Evolutionary conservation across 805 yeast species (phyloP).

Genomic region (Schwanniomyces vanrijiae): DNA sequence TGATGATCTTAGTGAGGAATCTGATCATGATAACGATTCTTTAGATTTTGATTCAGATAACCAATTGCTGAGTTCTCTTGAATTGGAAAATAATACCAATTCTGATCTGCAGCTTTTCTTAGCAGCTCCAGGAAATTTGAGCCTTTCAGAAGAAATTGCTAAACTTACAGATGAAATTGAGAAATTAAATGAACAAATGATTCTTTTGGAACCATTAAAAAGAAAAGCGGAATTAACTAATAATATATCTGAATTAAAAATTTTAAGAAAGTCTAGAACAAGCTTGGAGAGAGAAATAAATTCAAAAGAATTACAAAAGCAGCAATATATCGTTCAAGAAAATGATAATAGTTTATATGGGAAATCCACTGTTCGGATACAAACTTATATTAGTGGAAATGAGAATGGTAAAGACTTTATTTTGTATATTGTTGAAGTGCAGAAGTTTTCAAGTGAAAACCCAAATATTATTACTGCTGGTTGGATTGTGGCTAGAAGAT

Average conservation of each 20-base stretch:
- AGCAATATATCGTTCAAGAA: constrained; percentile 81
- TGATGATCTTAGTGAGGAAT: constrained; percentile 35
- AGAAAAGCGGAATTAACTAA: constrained; percentile 84
- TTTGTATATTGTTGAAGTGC: constrained; percentile 76
- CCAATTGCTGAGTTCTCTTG: constrained; percentile 13
- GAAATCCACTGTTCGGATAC: constrained; percentile 55
- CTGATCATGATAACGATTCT: constrained; percentile 34
- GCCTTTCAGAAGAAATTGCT: constrained; percentile 65
- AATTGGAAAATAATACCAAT: constrained; percentile 10
- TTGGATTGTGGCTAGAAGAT: constrained; percentile 91
- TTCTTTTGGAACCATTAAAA: constrained; percentile 64
- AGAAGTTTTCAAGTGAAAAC: constrained; percentile 42
- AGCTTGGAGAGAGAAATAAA: constrained; percentile 73
- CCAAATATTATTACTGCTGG: constrained; percentile 58
- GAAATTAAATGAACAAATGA: constrained; percentile 58
- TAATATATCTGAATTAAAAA: constrained; percentile 64
- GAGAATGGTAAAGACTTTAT: constrained; percentile 61
- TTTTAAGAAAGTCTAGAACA: constrained; percentile 64
- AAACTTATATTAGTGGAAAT: constrained; percentile 54
- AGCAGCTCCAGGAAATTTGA: constrained; percentile 70
- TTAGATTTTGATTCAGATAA: constrained; percentile 23
- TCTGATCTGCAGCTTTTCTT: constrained; percentile 39
- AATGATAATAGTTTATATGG: constrained; percentile 75
- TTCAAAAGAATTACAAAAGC: constrained; percentile 69
- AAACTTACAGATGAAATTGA: constrained; percentile 58